These are phyloP conservation scores for Wickerhamomyces sp. DNA, from an alignment of 1,139 yeast genomes.

Conservation along the genomic window DNA sequence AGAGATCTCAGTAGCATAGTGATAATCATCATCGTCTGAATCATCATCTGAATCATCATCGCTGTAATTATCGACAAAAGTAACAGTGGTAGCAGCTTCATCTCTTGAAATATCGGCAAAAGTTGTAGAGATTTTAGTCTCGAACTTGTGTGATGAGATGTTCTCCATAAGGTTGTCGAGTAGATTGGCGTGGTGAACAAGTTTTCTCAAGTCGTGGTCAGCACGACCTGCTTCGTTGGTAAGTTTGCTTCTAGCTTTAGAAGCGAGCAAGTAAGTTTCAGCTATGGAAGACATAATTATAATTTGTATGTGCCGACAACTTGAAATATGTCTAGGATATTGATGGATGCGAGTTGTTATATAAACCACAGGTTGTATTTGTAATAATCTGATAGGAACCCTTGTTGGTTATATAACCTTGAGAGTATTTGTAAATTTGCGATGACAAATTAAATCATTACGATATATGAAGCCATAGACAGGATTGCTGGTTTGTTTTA, in stretches of 20 bases:
- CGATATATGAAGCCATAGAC: no score
- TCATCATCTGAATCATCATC: conserved; percentile 21
- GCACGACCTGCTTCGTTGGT: conserved; percentile 60
- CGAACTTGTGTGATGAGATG: conserved; percentile 14
- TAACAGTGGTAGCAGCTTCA: conserved; percentile 9
- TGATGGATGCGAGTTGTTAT: background rate
- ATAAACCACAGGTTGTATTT: background rate
- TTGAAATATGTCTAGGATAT: no score
- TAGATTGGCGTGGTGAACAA: conserved; percentile 75
- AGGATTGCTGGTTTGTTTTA: no score
- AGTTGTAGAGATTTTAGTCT: background rate
- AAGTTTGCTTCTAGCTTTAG: conserved; percentile 63
- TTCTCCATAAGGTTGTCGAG: conserved; percentile 62
- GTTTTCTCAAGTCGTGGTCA: conserved; percentile 53
- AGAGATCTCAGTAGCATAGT: background rate
- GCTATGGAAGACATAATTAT: conserved; percentile 13
- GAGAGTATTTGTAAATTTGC: background rate
- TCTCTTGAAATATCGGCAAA: conserved; percentile 6
- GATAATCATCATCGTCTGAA: conserved; percentile 7
- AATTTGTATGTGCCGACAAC: no score
- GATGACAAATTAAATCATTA: background rate
- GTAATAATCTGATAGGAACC: background rate
- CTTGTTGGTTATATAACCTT: background rate
- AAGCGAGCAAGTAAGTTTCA: conserved; percentile 55
- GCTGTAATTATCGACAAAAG: conserved; percentile 10